Base-by-base conservation (phyloP, 805 yeast species). In the Pichia manshurica region DNA sequence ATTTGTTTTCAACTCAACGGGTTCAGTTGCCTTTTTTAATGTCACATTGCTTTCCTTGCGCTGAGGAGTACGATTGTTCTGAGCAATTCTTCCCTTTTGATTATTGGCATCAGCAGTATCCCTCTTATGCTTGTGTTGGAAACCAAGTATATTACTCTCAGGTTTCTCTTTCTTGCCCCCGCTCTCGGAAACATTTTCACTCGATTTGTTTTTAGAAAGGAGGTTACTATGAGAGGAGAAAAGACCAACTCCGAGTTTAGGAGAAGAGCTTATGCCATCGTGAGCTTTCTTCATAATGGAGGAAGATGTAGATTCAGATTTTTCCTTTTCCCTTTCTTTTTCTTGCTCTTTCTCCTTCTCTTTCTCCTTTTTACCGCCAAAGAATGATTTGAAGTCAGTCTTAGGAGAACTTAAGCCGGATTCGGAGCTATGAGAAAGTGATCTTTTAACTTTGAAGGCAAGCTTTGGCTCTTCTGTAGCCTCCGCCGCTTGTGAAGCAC, bases 361-460 rank as follows among this genome's bases (percentile, higher is more conserved):
- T 20, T 47, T 48, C 15, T 44, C 37, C 15, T 52, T 49, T 22
- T 47, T 52, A 4, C 47, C 50, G 6, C 50, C 50, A 20, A 52
- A 52, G 5, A 52, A 44, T 6, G 53, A 34, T 34, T 45, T 52
- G n/a, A 52, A 52, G 23, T 52, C 51, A 8, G 29, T 10, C 21
- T 48, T 48, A 1, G 51, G 48, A 2, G 51, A 48, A 15, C 23
- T 44, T 6, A 20, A 15, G 12, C 44, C 47, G 13, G 47, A 44
- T 10, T 48, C 51, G 2, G 51, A 37, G 16, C 37, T 33, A 37
- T 42, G 43, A 10, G 51, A 48, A 13, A n/a, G 36, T 7, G 46
- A 41, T n/a, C 48, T 28, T 20, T 48, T 48, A 9, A 29, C 22
- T 39, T 45, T 48, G 6, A 45, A 45, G 12, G 34, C 16, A 7